Base-by-base conservation (phyloP, 805 yeast species). In the Yarrowia sp. region DNA sequence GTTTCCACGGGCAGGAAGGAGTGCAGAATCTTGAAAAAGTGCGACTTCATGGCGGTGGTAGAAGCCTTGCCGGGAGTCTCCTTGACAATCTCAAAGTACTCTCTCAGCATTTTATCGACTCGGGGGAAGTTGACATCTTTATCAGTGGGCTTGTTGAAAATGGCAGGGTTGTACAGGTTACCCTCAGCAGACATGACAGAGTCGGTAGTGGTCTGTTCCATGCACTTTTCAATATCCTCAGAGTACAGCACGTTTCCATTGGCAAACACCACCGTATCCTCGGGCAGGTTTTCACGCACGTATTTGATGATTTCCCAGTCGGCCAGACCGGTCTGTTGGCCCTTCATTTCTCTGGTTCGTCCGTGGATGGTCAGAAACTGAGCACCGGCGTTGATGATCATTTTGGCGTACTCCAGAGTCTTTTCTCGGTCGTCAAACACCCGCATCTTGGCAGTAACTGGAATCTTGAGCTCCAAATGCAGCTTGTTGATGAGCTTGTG, bases 141-240 rank as follows among this genome's bases (percentile, higher is more conserved):
- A 11, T 65, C 65, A 15, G 66, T 65, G 22, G 42, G 62, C n/a
- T 64, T 1, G 83, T 76, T 73, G 74, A 95, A 93, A 1, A 92
- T 85, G 7, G 96, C 98, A 0, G 99, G 99, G 71, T 95, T 95
- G 76, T 87, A 89, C 39, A 95, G 78, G 72, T 92, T 92, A 0
- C 97, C 97, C 75, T 95, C 99, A 1, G 99, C 99, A 45, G 96
- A 87, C 99, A 95, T 95, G 15, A 95, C 95, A 0, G 92, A 97
- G 76, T 95, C 98, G 68, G 95, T 89, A 0, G 77, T 78, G 4
- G 90, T 84, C 8, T 78, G 81, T 1, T 80, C 80, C 48, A 85
- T 73, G 74, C 97, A 89, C 67, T 95, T 80, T 0, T 80, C 80
- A 28, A 93, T 79, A 74, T 95, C 98, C 47, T 87, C 89, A 0